Percentiles rank a stretch among this genome's conserved stretches.
phyloP scores from a whole-genome alignment of 2,329 filamentous ascomycete genomes.

The Alternaria ethzedia region DNA sequence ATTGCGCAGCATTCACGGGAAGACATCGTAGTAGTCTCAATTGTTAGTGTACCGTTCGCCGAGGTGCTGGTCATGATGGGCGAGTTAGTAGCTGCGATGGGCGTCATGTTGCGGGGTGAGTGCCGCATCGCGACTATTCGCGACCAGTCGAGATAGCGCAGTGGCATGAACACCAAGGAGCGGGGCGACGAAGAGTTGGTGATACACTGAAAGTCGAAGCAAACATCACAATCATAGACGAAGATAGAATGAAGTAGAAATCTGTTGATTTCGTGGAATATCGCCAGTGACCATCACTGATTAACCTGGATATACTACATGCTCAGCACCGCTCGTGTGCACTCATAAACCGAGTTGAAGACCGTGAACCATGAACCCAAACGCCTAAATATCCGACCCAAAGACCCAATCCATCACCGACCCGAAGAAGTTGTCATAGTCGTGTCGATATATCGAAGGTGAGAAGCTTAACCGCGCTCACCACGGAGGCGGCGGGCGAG shows the following conservation, averaged over 20 bases:
- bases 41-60: background rate
- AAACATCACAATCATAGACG: conserved; percentile 4
- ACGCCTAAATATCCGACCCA: conserved; percentile 43
- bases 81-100: background rate
- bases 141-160: background rate
- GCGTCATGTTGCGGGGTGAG: background rate
- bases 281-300: conserved; percentile 46
- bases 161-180: background rate
- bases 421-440: conserved; percentile 32
- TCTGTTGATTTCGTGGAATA: conserved; percentile 42
- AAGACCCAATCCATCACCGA: conserved; percentile 29
- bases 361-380: conserved; percentile 47
- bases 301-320: conserved; percentile 49
- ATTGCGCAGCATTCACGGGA: background rate
- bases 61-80: background rate
- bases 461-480: conserved; percentile 57
- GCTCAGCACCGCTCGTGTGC: conserved; percentile 44
- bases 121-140: background rate
- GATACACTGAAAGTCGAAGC: background rate
- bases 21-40: background rate
- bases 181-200: background rate
- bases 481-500: conserved; percentile 70
- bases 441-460: conserved; percentile 28
- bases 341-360: conserved; percentile 46
- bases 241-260: conserved; percentile 28